Evolutionary conservation across 495 filamentous ascomycete genomes (phyloP).

Genomic region (Neurospora tetraspora): DNA sequence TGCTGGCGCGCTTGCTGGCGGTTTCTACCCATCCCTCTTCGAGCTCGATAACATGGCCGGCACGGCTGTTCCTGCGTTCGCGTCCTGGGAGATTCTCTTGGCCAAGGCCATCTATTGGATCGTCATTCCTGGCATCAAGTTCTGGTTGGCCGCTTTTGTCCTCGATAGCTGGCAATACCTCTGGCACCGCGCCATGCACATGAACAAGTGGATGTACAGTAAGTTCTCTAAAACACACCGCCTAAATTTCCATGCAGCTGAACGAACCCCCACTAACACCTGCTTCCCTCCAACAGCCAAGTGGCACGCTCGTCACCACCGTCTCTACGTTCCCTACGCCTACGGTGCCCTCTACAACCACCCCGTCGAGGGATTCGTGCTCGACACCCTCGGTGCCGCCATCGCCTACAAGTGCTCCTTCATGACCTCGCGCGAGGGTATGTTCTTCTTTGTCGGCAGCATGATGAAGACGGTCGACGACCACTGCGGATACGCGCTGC

Average conservation of each 20-base stretch:
- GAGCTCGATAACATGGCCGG: constrained; percentile 35
- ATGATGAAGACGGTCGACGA: constrained; percentile 96
- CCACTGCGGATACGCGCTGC: constrained; percentile 91
- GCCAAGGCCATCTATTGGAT: constrained; percentile 72
- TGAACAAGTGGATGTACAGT: constrained; percentile 96
- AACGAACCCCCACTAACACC: background rate
- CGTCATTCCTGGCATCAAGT: constrained; percentile 64
- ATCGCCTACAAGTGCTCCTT: constrained; percentile 68
- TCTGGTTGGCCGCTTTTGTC: constrained; percentile 57
- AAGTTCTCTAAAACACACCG: constrained; percentile 24
- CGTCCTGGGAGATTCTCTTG: constrained; percentile 64
- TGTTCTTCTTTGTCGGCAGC: constrained; percentile 74
- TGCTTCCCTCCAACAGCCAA: constrained; percentile 33
- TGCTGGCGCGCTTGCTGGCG: constrained; percentile 60
- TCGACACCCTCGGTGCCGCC: constrained; percentile 80
- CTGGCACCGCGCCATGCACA: constrained; percentile 85
- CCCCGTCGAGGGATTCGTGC: constrained; percentile 80
- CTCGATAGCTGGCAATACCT: constrained; percentile 98
- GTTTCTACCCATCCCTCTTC: constrained; percentile 54
- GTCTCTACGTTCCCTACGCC: constrained; percentile 93
- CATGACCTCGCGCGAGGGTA: constrained; percentile 68
- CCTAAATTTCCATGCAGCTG: background rate
- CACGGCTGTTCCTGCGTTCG: constrained; percentile 40
- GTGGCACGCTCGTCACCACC: constrained; percentile 91
- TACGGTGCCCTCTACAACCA: constrained; percentile 97